phyloP scores from a whole-genome alignment of 805 yeast genomes.

The Zygosaccharomyces bailii region DNA sequence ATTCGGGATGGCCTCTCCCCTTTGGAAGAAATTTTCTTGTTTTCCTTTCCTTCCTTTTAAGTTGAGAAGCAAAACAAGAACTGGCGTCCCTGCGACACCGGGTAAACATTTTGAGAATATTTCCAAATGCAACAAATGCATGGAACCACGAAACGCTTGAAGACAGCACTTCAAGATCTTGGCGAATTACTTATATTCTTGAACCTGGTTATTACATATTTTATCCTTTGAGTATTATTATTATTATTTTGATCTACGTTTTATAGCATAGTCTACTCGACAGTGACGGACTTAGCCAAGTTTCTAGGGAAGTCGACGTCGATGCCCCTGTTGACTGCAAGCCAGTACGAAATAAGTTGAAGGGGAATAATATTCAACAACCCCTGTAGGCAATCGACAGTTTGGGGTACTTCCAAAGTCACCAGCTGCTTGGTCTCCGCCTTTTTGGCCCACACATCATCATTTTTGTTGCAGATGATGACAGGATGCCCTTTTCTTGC shows the following conservation, averaged over 20 bases:
- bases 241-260: neutral
- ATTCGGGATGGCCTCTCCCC: neutral
- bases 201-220: too few species aligned
- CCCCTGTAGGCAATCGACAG: slow-evolving; percentile 98
- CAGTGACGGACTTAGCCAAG: slow-evolving; percentile 97
- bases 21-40: slow-evolving; percentile 1
- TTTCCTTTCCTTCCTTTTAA: slow-evolving; percentile 8
- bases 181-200: neutral
- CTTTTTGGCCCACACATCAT: slow-evolving; percentile 52
- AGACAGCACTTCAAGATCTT: neutral
- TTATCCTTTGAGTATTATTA: neutral
- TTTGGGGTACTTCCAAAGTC: slow-evolving; percentile 84
- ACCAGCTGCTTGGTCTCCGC: slow-evolving; percentile 44
- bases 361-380: slow-evolving; percentile 88
- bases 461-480: slow-evolving; percentile 83
- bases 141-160: neutral
- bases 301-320: slow-evolving; percentile 99
- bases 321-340: slow-evolving; percentile 90
- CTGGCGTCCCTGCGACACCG: slow-evolving; percentile 5
- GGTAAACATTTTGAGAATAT: slow-evolving; percentile 3
- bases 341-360: slow-evolving; percentile 95
- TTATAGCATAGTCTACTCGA: slow-evolving; percentile 51
- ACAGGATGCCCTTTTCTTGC: slow-evolving; percentile 98
- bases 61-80: slow-evolving; percentile 10
- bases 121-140: neutral